These are phyloP conservation scores for Sodiomyces alkalinus DNA, from an alignment of 2,329 filamentous ascomycete species.

Conservation along the genomic window DNA sequence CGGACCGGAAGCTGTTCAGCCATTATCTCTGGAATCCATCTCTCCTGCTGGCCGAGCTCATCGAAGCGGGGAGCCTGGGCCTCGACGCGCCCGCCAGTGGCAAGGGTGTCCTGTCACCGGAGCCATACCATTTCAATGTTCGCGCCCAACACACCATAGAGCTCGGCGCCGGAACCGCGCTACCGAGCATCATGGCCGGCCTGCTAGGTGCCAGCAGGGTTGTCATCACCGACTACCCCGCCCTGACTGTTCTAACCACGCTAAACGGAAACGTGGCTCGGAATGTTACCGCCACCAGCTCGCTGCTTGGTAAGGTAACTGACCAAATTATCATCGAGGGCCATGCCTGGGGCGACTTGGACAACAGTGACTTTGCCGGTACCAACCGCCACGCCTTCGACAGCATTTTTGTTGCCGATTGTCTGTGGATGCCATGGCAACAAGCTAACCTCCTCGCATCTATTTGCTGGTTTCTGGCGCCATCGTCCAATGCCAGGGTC, in stretches of 20 bases:
- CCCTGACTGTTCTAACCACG: slow-evolving; percentile 40
- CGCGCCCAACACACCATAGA: slow-evolving; percentile 40
- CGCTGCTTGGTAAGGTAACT: slow-evolving; percentile 14
- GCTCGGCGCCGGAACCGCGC: slow-evolving; percentile 49
- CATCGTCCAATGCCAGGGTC: slow-evolving; percentile 29
- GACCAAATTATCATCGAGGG: slow-evolving; percentile 28
- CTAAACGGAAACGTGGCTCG: slow-evolving; percentile 40
- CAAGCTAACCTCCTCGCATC: slow-evolving; percentile 50
- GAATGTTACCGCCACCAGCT: slow-evolving; percentile 25
- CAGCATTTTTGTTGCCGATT: slow-evolving; percentile 55
- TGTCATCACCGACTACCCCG: slow-evolving; percentile 53
- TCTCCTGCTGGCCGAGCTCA: slow-evolving; percentile 37
- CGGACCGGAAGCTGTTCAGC: slow-evolving; percentile 46
- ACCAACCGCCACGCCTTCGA: slow-evolving; percentile 29
- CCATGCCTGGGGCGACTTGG: slow-evolving; percentile 50
- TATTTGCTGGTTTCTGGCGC: slow-evolving; percentile 44
- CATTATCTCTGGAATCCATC: slow-evolving; percentile 62
- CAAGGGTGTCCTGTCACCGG: slow-evolving; percentile 2
- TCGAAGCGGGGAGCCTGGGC: slow-evolving; percentile 31
- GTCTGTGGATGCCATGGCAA: slow-evolving; percentile 61
- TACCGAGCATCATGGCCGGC: slow-evolving; percentile 34
- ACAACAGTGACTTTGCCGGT: slow-evolving; percentile 15
- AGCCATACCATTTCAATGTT: slow-evolving; percentile 26
- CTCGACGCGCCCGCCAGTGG: slow-evolving; percentile 7
- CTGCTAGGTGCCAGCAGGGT: slow-evolving; percentile 34